phyloP scores from a whole-genome alignment of 148 eudicot species.

The Rheum nobile region DNA sequence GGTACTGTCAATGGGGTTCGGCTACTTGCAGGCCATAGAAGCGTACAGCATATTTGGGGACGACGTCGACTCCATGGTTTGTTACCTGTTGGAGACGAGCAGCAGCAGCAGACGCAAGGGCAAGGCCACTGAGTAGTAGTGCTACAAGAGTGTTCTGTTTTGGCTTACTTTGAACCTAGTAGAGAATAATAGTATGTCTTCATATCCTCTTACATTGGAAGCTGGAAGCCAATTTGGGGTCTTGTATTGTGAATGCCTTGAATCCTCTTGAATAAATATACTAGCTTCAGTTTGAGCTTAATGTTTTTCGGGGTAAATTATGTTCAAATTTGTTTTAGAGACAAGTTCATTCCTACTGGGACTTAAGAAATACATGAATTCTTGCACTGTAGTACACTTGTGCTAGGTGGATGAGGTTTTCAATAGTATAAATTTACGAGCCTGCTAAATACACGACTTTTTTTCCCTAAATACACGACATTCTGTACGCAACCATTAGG shows the following conservation, averaged over 20 bases:
- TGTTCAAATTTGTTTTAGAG: neutral
- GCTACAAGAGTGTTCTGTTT: neutral
- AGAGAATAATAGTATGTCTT: neutral
- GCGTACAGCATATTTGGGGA: slow-evolving; percentile 95
- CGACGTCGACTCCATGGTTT: slow-evolving; percentile 89
- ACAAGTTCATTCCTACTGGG: neutral
- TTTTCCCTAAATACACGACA: no score
- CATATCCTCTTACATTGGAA: neutral
- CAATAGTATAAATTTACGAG: neutral
- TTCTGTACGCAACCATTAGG: no score
- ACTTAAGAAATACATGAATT: neutral
- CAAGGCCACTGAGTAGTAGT: slow-evolving; percentile 63
- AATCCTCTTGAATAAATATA: slow-evolving; percentile 3
- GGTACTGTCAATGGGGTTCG: slow-evolving; percentile 89
- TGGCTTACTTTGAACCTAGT: neutral
- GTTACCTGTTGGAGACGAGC: slow-evolving; percentile 73
- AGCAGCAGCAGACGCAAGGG: slow-evolving; percentile 73
- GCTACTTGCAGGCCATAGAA: slow-evolving; percentile 78
- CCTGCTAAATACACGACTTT: no score
- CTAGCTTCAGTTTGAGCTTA: neutral
- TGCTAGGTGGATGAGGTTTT: neutral
- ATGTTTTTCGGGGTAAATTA: neutral
- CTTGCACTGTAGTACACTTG: neutral
- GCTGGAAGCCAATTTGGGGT: neutral
- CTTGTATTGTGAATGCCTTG: neutral